Conservation (phyloP, 305 asterid genomes). For the Fraxinus sp. region DNA sequence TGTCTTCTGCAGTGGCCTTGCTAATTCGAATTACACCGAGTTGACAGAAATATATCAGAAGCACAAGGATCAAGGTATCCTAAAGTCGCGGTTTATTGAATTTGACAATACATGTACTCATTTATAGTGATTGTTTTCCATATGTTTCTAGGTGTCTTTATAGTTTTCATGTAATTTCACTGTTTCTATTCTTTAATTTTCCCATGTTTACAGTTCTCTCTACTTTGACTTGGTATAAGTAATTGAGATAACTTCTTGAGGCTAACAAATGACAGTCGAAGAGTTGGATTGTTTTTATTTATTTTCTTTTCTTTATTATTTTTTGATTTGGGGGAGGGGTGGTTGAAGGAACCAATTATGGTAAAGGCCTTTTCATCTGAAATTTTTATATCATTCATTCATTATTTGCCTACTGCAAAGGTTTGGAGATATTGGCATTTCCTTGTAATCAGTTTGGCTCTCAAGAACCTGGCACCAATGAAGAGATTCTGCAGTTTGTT, state of each 20-base stretch:
- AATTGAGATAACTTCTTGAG: neutral
- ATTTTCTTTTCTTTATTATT: neutral
- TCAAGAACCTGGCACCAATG: constrained; percentile 91
- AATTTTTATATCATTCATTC: neutral
- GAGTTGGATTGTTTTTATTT: neutral
- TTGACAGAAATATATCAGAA: constrained; percentile 59
- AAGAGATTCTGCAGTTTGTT: constrained; percentile 71
- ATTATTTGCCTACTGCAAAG: constrained; percentile 28
- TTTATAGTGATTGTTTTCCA: neutral
- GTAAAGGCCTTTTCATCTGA: neutral
- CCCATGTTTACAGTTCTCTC: neutral
- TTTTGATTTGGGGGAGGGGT: neutral
- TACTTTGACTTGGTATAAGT: neutral
- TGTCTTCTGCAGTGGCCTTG: constrained; percentile 70
- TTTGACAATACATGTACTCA: neutral
- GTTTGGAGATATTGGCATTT: constrained; percentile 90
- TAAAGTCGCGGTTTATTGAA: neutral
- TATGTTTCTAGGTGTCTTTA: neutral
- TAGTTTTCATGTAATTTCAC: neutral
- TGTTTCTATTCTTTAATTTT: neutral
- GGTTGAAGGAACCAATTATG: neutral
- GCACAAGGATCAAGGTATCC: constrained; percentile 80
- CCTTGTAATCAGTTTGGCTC: constrained; percentile 96
- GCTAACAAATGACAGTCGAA: neutral
- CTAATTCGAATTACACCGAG: constrained; percentile 79